A percentile compares a stretch with the other conserved stretches of the same genome.
These are phyloP conservation scores for Leptomonas pyrrhocoris DNA, from an alignment of 208 protist species.

Conservation along the genomic window DNA sequence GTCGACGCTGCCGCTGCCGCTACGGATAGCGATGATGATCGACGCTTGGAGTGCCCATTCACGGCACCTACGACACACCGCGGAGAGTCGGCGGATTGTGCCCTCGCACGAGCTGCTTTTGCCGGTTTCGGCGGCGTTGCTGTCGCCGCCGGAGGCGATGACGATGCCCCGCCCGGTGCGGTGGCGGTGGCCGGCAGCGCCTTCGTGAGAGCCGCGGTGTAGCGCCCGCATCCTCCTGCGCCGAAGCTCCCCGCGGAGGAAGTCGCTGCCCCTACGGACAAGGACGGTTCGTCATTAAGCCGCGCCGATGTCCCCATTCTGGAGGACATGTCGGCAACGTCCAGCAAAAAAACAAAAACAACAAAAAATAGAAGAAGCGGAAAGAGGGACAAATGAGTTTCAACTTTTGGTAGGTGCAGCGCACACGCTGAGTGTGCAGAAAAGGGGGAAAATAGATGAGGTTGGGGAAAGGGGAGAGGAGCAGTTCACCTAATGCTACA, in stretches of 20 bases:
- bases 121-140: not conserved
- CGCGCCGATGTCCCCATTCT: conserved; percentile 1
- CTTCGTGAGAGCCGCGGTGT: not conserved
- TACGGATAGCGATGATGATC: not conserved
- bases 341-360: too few species aligned
- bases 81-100: not conserved
- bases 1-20: not conserved
- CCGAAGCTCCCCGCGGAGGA: not conserved
- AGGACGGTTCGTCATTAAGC: not conserved
- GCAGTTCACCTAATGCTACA: too few species aligned
- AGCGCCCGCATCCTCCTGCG: not conserved
- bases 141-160: conserved; percentile 3
- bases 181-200: not conserved
- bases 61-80: not conserved
- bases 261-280: not conserved
- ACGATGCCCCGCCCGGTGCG: not conserved
- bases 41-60: too few species aligned
- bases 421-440: too few species aligned
- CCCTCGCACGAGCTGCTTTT: not conserved
- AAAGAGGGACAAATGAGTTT: too few species aligned
- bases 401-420: too few species aligned
- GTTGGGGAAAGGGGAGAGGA: too few species aligned
- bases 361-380: too few species aligned
- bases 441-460: too few species aligned
- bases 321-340: conserved; percentile 1